phyloP scores from a whole-genome alignment of 73 alveolate species.

The Paramecium pentaurelia region DNA sequence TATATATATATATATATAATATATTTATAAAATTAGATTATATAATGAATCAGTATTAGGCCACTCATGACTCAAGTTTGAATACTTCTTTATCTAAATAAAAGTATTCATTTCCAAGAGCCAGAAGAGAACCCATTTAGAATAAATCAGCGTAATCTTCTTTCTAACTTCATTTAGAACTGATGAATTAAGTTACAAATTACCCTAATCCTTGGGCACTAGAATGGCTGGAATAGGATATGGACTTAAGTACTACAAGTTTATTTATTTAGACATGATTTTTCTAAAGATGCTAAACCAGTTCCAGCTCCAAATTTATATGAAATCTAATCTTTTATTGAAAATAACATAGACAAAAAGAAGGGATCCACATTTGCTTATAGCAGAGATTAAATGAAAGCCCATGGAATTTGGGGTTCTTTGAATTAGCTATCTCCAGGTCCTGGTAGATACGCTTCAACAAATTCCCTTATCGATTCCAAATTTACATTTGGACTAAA shows the following conservation, averaged over 20 bases:
- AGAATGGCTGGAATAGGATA: background rate
- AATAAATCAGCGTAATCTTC: background rate
- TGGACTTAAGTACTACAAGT: background rate
- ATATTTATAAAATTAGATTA: background rate
- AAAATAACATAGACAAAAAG: background rate
- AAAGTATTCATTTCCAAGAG: background rate
- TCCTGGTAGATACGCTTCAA: background rate
- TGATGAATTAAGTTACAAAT: background rate
- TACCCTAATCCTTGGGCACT: background rate
- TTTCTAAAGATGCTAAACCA: background rate
- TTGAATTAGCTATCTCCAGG: background rate
- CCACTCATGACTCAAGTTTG: background rate
- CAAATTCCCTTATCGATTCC: background rate
- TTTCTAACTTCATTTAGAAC: background rate
- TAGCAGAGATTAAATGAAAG: background rate
- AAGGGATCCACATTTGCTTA: background rate
- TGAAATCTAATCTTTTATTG: background rate
- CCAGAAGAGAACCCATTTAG: background rate
- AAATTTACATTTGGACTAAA: background rate
- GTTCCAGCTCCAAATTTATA: background rate
- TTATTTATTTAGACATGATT: background rate
- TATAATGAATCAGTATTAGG: background rate
- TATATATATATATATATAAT: background rate
- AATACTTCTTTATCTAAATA: conserved; percentile 14
- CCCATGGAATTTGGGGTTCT: background rate